phyloP scores from a whole-genome alignment of 495 filamentous ascomycete genomes.

The Neurospora intermedia region DNA sequence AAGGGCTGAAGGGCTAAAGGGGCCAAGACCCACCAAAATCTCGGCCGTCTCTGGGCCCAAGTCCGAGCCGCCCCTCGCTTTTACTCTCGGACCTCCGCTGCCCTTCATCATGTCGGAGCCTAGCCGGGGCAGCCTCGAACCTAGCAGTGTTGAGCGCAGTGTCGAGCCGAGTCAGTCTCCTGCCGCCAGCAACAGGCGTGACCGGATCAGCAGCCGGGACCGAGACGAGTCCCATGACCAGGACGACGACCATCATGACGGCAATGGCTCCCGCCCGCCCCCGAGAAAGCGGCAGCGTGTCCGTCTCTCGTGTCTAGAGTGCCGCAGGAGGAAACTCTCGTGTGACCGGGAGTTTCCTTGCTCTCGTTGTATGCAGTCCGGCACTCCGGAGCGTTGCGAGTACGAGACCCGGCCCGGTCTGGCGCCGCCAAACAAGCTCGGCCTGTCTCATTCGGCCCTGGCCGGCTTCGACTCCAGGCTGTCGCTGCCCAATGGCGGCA shows the following conservation, averaged over 20 bases:
- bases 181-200: neutral
- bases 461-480: constrained; percentile 24
- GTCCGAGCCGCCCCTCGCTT: neutral
- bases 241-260: constrained; percentile 12
- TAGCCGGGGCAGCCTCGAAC: neutral
- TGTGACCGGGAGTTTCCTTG: constrained; percentile 42
- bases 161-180: neutral
- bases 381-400: constrained; percentile 37
- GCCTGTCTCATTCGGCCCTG: constrained; percentile 21
- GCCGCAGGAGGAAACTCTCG: constrained; percentile 39
- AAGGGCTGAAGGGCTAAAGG: neutral
- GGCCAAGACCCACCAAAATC: neutral
- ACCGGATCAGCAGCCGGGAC: neutral
- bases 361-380: constrained; percentile 40
- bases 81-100: neutral
- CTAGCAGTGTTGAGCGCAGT: neutral
- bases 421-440: constrained; percentile 27
- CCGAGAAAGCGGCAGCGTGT: constrained; percentile 39
- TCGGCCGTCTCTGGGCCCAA: neutral
- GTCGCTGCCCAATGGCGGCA: constrained; percentile 18
- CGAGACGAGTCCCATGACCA: neutral
- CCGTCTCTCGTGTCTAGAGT: constrained; percentile 39
- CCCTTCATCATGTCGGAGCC: neutral
- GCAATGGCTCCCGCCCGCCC: constrained; percentile 22
- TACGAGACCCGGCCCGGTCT: constrained; percentile 39